Percentiles rank a stretch among this genome's conserved stretches.
Conservation (phyloP, 2,329 filamentous ascomycete species). For the Colletotrichum kahawae region DNA sequence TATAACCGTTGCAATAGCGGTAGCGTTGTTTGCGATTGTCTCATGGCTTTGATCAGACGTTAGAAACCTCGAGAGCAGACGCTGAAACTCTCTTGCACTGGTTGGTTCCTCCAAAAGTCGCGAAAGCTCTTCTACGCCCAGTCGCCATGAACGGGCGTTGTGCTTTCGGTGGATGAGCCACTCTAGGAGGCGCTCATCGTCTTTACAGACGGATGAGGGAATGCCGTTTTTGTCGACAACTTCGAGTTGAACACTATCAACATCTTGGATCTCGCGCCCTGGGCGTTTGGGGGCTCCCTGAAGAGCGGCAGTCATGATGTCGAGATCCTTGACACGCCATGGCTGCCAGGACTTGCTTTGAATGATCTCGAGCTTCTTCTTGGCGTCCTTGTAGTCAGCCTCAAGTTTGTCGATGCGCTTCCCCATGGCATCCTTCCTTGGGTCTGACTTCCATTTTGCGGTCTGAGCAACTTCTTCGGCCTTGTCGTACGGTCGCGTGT, state of each 20-base stretch:
- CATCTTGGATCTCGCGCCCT: neutral
- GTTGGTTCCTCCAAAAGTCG: neutral
- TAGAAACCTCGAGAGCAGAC: neutral
- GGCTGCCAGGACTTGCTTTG: conserved; percentile 14
- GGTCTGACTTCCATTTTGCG: conserved; percentile 32
- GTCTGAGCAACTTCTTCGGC: conserved; percentile 37
- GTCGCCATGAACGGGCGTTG: neutral
- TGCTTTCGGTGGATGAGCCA: conserved; percentile 38
- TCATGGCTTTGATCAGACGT: neutral
- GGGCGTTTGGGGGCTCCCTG: neutral
- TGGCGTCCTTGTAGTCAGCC: conserved; percentile 20
- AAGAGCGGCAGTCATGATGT: conserved; percentile 47
- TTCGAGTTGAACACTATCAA: neutral
- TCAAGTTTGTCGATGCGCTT: conserved; percentile 35
- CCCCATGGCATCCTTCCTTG: conserved; percentile 26
- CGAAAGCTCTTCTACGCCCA: neutral
- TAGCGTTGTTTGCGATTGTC: neutral
- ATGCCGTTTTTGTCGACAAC: conserved; percentile 33
- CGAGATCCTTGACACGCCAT: conserved; percentile 47
- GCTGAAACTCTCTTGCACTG: neutral
- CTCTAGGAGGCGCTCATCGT: conserved; percentile 37
- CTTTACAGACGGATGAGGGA: conserved; percentile 27
- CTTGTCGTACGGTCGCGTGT: conserved; percentile 46
- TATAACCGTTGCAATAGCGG: neutral
- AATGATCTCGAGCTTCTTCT: conserved; percentile 17